phyloP scores from a whole-genome alignment of 306 rosid genomes.

The Prunus mira region DNA sequence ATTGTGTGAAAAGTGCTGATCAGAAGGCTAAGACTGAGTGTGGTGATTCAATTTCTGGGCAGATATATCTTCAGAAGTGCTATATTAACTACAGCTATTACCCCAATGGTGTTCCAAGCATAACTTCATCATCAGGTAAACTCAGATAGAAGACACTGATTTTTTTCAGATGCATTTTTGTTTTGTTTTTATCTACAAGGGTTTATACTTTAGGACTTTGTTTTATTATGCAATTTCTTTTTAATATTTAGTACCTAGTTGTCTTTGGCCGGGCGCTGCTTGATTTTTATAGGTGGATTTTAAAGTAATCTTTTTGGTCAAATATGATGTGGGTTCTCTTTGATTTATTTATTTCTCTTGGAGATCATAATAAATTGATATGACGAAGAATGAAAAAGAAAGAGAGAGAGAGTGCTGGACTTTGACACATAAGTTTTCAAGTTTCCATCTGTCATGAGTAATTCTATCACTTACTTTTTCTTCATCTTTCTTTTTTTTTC shows the following conservation, averaged over 20 bases:
- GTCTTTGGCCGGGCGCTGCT: background rate
- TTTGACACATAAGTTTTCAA: background rate
- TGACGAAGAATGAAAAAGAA: background rate
- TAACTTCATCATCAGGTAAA: slow-evolving; percentile 54
- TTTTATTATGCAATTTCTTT: background rate
- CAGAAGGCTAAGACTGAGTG: slow-evolving; percentile 48
- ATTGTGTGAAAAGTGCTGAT: slow-evolving; percentile 63
- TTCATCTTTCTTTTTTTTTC: background rate
- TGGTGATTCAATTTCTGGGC: slow-evolving; percentile 61
- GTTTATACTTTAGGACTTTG: background rate
- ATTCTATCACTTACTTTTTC: background rate
- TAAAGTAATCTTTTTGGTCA: background rate
- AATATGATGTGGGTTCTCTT: background rate
- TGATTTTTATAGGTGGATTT: background rate
- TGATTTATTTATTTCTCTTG: background rate
- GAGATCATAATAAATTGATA: background rate
- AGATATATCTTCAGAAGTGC: slow-evolving; percentile 71
- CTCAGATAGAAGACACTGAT: background rate
- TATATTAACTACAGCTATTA: slow-evolving; percentile 73
- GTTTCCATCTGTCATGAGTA: background rate
- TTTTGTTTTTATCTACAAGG: background rate
- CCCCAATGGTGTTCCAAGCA: slow-evolving; percentile 63
- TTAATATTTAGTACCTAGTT: background rate
- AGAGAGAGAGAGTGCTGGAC: background rate
- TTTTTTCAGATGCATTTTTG: background rate